These are phyloP conservation scores for Russula virescens DNA, from an alignment of 768 basidiomycete species.

Conservation along the genomic window DNA sequence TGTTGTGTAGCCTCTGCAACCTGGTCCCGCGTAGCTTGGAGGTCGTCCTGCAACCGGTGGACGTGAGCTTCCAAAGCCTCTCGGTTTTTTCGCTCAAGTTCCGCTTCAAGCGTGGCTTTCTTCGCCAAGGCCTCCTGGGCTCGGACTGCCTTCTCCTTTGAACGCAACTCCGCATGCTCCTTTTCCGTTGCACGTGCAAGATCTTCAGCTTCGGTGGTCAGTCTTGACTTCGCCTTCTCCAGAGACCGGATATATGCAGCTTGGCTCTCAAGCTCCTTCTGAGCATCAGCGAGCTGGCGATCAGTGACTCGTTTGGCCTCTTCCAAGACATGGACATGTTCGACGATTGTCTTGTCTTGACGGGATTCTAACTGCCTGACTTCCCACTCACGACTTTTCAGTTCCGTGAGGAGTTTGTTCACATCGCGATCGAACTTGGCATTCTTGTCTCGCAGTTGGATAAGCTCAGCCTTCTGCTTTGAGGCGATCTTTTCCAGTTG, in stretches of 20 bases:
- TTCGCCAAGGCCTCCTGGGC: slow-evolving; percentile 55
- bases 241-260: slow-evolving; percentile 76
- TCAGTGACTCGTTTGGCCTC: slow-evolving; percentile 95
- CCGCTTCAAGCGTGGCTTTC: slow-evolving; percentile 52
- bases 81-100: slow-evolving; percentile 60
- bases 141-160: slow-evolving; percentile 61
- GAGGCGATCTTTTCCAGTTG: slow-evolving; percentile 65
- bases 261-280: slow-evolving; percentile 69
- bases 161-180: slow-evolving; percentile 58
- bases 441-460: slow-evolving; percentile 60
- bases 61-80: slow-evolving; percentile 61
- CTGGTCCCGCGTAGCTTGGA: slow-evolving; percentile 51
- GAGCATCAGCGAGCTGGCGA: slow-evolving; percentile 78
- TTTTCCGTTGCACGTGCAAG: slow-evolving; percentile 64
- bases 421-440: slow-evolving; percentile 73
- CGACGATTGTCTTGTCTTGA: slow-evolving; percentile 97
- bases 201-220: slow-evolving; percentile 81
- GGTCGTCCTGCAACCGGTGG: slow-evolving; percentile 54
- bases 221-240: slow-evolving; percentile 69
- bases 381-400: slow-evolving; percentile 80
- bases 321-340: slow-evolving; percentile 94
- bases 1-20: slow-evolving; percentile 50
- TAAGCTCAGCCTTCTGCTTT: slow-evolving; percentile 63
- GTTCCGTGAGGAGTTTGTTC: slow-evolving; percentile 71
- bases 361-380: slow-evolving; percentile 78